A percentile compares a stretch with the other conserved stretches of the same genome.
These are phyloP conservation scores for Nitzschia inconspicua DNA, from an alignment of 108 stramenopile species.

Conservation along the genomic window DNA sequence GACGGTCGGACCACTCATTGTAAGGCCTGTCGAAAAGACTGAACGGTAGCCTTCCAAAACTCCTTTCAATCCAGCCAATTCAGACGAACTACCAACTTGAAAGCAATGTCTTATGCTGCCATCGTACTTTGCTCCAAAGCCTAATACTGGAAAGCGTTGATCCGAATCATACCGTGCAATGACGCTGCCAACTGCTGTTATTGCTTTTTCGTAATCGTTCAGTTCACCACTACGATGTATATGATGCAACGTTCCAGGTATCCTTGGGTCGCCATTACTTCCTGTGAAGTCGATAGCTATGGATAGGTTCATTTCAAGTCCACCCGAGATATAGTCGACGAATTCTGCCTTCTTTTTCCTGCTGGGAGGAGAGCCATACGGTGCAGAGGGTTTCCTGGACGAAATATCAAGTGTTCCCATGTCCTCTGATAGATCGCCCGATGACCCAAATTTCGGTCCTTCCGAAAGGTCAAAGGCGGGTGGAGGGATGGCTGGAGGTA, in stretches of 20 bases:
- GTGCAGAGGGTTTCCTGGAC: no score
- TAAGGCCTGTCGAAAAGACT: slow-evolving; percentile 57
- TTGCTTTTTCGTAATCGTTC: slow-evolving; percentile 82
- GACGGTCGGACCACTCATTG: slow-evolving; percentile 87
- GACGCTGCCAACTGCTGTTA: slow-evolving; percentile 60
- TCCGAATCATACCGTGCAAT: slow-evolving; percentile 81
- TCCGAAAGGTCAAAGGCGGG: no score
- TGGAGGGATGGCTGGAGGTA: no score
- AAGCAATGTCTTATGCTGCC: slow-evolving; percentile 77
- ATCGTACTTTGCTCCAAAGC: slow-evolving; percentile 90
- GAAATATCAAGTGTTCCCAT: not conserved
- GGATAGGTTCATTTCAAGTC: slow-evolving; percentile 60
- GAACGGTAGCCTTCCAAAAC: slow-evolving; percentile 70
- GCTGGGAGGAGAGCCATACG: no score
- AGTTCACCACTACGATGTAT: slow-evolving; percentile 53
- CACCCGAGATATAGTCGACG: slow-evolving; percentile 67
- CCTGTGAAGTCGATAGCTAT: slow-evolving; percentile 93
- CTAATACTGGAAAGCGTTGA: slow-evolving; percentile 79
- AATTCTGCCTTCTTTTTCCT: no score
- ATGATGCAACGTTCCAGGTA: slow-evolving; percentile 75
- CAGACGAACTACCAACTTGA: slow-evolving; percentile 48
- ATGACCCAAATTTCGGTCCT: no score
- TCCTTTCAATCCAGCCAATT: slow-evolving; percentile 65
- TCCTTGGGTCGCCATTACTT: slow-evolving; percentile 82
- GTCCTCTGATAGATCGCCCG: slow-evolving; percentile 2